phyloP scores from a whole-genome alignment of 164 flowering plant species.

The Paratinospora sagittata region DNA sequence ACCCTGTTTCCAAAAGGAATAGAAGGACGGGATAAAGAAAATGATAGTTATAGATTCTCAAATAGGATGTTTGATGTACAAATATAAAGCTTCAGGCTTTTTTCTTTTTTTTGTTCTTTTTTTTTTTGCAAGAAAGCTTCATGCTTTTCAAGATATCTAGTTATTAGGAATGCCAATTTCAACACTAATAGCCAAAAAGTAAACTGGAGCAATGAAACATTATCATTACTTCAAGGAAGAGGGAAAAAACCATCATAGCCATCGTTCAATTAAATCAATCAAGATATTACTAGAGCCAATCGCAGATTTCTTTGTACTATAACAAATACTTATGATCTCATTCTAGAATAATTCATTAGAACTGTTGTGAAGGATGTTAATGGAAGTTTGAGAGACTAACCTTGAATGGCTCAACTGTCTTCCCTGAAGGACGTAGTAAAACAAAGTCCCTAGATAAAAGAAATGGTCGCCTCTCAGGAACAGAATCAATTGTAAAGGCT shows the following conservation, averaged over 20 bases:
- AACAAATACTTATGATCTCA: no score
- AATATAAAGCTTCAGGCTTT: no score
- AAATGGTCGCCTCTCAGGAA: constrained; percentile 35
- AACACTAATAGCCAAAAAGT: no score
- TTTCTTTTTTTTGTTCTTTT: no score
- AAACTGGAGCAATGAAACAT: no score
- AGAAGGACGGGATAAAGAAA: neutral
- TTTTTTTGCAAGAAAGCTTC: no score
- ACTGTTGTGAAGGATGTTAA: neutral
- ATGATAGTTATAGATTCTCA: neutral
- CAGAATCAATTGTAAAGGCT: constrained; percentile 27
- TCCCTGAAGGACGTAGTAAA: constrained; percentile 19
- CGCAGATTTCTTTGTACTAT: no score
- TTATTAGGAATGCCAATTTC: no score
- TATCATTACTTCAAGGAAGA: neutral
- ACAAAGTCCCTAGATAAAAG: constrained; percentile 45
- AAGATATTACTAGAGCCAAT: neutral
- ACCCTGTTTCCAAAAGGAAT: constrained; percentile 25
- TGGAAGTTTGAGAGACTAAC: constrained; percentile 17
- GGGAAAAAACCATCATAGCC: neutral
- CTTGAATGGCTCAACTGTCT: constrained; percentile 21
- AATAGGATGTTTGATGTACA: no score
- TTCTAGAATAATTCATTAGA: neutral
- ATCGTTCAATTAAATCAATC: neutral
- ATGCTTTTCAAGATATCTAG: no score